These are phyloP conservation scores for Nakazawaea peltata DNA, from an alignment of 805 yeast species.

Conservation along the genomic window DNA sequence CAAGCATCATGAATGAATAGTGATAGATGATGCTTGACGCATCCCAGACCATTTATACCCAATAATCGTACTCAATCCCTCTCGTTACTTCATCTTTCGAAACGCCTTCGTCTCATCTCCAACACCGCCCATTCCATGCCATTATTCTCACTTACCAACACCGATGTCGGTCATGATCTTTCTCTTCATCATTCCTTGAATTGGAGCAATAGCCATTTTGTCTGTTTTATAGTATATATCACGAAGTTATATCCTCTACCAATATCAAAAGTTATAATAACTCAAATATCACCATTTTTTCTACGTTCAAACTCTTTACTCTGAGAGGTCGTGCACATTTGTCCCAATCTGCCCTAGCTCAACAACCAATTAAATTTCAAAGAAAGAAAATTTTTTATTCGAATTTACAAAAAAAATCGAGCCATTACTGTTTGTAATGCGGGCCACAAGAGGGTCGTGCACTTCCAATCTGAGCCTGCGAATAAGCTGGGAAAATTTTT, in stretches of 20 bases:
- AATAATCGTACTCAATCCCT: background rate
- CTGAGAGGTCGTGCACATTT: too few relatives aligned
- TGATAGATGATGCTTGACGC: too few relatives aligned
- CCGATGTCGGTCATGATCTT: slow-evolving; percentile 73
- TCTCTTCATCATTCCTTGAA: slow-evolving; percentile 75
- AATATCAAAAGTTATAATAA: too few relatives aligned
- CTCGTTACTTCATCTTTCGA: background rate
- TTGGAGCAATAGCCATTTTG: slow-evolving; percentile 74
- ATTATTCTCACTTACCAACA: slow-evolving; percentile 42
- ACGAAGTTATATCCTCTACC: background rate
- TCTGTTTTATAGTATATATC: slow-evolving; percentile 1
- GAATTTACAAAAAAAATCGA: background rate
- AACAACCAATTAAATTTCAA: too few relatives aligned
- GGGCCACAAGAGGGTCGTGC: background rate
- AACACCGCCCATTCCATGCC: background rate
- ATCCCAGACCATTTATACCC: too few relatives aligned
- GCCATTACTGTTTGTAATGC: background rate
- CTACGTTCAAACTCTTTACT: too few relatives aligned
- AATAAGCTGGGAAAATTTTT: too few relatives aligned
- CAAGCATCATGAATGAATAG: too few relatives aligned
- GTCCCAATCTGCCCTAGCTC: too few relatives aligned
- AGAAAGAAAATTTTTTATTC: too few relatives aligned
- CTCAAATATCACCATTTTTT: too few relatives aligned
- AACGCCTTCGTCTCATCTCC: background rate
- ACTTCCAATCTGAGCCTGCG: too few relatives aligned